phyloP scores from a whole-genome alignment of 768 basidiomycete genomes.

The Nidularia sp. region DNA sequence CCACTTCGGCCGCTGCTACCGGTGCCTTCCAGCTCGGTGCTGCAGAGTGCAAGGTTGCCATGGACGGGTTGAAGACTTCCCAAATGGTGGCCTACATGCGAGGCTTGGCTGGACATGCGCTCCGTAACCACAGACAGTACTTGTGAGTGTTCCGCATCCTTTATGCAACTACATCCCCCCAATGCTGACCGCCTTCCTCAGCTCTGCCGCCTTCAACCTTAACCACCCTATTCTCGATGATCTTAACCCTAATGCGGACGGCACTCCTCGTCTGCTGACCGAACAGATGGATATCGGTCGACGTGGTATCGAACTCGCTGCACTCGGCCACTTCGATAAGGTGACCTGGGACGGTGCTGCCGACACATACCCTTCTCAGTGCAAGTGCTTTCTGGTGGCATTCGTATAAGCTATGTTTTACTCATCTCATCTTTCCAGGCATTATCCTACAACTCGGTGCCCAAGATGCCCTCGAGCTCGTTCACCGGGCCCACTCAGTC shows the following conservation, averaged over 20 bases:
- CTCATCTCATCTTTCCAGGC: neutral
- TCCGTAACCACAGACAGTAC: neutral
- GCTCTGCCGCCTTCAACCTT: neutral
- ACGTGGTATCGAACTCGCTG: neutral
- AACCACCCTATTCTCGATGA: neutral
- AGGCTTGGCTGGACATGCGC: neutral
- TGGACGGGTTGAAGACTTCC: neutral
- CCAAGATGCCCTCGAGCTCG: neutral
- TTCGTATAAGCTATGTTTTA: neutral
- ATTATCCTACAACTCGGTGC: neutral
- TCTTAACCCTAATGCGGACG: neutral
- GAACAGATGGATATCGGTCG: neutral
- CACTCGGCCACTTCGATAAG: neutral
- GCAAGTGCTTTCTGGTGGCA: too few relatives aligned
- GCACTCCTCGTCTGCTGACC: neutral
- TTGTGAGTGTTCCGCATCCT: neutral
- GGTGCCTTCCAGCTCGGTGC: neutral
- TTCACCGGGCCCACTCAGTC: neutral
- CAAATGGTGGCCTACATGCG: neutral
- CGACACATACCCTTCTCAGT: too few relatives aligned
- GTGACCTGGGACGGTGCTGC: neutral
- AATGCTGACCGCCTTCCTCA: neutral
- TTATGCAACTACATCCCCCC: neutral
- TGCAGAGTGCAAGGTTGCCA: neutral
- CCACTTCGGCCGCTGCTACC: neutral